Percentiles rank a stretch among this genome's conserved stretches.
These are phyloP conservation scores for Curvularia lunata DNA, from an alignment of 2,329 filamentous ascomycete genomes.

Conservation along the genomic window DNA sequence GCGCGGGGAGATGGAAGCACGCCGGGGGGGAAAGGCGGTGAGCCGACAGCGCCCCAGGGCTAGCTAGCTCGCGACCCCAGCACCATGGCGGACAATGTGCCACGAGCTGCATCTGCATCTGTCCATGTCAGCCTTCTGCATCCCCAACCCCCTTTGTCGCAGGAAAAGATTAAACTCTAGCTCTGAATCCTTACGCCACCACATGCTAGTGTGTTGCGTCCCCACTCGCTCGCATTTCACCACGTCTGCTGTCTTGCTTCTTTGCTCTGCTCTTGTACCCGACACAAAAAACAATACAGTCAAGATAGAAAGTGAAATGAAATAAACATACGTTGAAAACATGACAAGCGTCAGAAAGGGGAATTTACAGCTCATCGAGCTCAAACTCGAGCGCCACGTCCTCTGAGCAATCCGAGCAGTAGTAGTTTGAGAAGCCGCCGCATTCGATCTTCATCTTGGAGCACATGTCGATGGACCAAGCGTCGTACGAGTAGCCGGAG, in stretches of 20 bases:
- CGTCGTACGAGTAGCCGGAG: conserved; percentile 56
- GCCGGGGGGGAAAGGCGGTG: not conserved
- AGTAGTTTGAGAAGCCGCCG: conserved; percentile 54
- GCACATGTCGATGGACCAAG: conserved; percentile 58
- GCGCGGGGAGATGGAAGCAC: not conserved
- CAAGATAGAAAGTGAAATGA: not conserved
- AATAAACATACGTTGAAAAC: not conserved
- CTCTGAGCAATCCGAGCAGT: conserved; percentile 54
- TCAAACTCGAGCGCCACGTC: conserved; percentile 53
- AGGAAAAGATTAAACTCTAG: too few species aligned
- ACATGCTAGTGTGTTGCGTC: too few species aligned
- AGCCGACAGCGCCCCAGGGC: not conserved
- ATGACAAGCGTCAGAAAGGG: too few species aligned
- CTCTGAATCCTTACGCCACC: too few species aligned
- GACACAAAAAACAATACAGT: not conserved
- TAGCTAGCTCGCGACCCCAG: not conserved
- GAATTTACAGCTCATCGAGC: conserved; percentile 47
- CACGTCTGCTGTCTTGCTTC: too few species aligned
- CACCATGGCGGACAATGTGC: not conserved
- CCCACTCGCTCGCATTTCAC: too few species aligned
- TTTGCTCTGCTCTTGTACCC: too few species aligned
- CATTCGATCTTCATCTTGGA: conserved; percentile 51
- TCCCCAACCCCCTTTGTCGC: not conserved
- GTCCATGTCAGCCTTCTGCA: not conserved
- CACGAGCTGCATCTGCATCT: not conserved